phyloP scores from a whole-genome alignment of 192 early-diverging fungal genomes.

The Backusella westeae region DNA sequence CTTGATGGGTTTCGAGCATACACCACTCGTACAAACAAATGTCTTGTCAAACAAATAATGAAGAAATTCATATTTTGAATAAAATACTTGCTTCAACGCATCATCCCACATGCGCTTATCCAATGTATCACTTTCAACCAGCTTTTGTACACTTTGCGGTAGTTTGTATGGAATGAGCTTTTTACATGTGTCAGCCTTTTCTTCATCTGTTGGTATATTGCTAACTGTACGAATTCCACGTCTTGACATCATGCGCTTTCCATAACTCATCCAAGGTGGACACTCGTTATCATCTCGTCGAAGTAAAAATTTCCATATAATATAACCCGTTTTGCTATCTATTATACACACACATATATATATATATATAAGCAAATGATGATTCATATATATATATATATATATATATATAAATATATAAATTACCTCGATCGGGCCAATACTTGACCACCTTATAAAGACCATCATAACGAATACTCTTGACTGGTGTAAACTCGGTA shows the following conservation, averaged over 20 bases:
- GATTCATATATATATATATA: background rate
- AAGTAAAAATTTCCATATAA: constrained; percentile 64
- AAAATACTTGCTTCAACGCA: constrained; percentile 16
- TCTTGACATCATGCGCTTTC: constrained; percentile 39
- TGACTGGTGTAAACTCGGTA: constrained; percentile 25
- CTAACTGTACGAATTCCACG: constrained; percentile 43
- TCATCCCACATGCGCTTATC: constrained; percentile 34
- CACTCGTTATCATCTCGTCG: constrained; percentile 62
- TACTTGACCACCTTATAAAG: constrained; percentile 65
- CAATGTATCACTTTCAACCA: background rate
- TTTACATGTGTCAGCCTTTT: background rate
- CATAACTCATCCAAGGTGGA: constrained; percentile 62
- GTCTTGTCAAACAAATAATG: constrained; percentile 23
- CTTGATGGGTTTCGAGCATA: constrained; percentile 13
- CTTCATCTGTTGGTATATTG: too few relatives aligned
- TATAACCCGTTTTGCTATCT: constrained; percentile 38
- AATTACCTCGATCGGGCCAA: constrained; percentile 48
- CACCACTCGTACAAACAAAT: constrained; percentile 38
- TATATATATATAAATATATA: background rate
- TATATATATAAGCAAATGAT: background rate
- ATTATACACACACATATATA: background rate
- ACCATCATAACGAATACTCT: constrained; percentile 65
- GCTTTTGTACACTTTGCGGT: constrained; percentile 11
- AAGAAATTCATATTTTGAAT: constrained; percentile 39
- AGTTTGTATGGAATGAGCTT: constrained; percentile 11